Evolutionary conservation across 179 eudicot species (phyloP), one percentile per base, ranked within the genome.

Genomic region (Nepenthes alata): DNA sequence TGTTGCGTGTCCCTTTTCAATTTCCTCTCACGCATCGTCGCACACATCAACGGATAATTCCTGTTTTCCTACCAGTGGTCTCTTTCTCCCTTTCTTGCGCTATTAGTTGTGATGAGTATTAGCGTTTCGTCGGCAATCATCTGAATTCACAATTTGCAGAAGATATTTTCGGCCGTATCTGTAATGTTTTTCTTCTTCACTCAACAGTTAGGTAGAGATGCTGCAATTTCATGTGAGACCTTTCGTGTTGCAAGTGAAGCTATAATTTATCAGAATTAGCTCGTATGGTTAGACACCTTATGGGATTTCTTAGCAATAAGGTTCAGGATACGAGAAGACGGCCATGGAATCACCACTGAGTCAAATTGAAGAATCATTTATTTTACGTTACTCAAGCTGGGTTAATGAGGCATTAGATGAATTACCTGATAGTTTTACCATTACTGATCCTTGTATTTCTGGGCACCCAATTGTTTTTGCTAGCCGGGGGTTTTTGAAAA

Each of bases 381-480:
- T 70, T 60, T 57, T 57, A 52, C 78, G 75, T 51, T 88, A 83
- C 77, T 81, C 94, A 0, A 14, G 44, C 53, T 81, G 83, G 85
- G 94, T 79, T 41, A 73, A 63, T 12, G 97, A 91, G 72, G 88
- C 79, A 6, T 81, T 88, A 55, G 83, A 84, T 70, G 94, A 88
- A 68, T 74, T 91, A 76, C 76, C 83, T 35, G 78, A 79, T 34
- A 74, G 81, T 60, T 88, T 91, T 63, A 79, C 83, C 3, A 84
- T 88, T 61, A 85, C 94, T 57, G 96, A 91, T 77, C 97, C 97
- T 65, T 79, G 78, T 39, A 77, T 91, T 10, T 74, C 72, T 9
- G 95, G 91, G 14, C 94, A 88, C 78, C 96, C 97, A 1, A 88
- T 88, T 70, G 96, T 91, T 34, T 91, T 84, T 66, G 97, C 83